A percentile compares a stretch with the other conserved stretches of the same genome.
These are phyloP conservation scores for Blastocystis hominis DNA, from an alignment of 352 stramenopile species.

Conservation along the genomic window DNA sequence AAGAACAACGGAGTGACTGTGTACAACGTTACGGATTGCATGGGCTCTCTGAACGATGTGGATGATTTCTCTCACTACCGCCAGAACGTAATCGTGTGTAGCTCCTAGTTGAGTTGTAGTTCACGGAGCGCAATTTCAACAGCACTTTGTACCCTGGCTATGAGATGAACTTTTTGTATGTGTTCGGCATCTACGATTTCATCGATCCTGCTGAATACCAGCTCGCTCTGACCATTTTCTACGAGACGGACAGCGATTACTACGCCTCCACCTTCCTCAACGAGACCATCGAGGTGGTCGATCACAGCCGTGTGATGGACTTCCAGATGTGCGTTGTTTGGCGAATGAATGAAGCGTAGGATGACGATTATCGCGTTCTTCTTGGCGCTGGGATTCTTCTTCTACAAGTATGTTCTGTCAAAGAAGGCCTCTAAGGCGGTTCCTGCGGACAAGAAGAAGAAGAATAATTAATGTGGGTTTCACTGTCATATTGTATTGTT, in stretches of 20 bases:
- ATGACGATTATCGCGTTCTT: slow-evolving; percentile 13
- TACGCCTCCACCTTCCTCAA: slow-evolving; percentile 54
- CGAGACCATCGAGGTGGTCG: slow-evolving; percentile 40
- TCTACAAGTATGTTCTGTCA: slow-evolving; percentile 22
- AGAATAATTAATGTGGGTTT: no score
- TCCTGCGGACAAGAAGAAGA: no score
- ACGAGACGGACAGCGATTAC: slow-evolving; percentile 53
- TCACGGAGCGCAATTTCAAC: slow-evolving; percentile 57
- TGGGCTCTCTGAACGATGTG: slow-evolving; percentile 56
- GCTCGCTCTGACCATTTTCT: slow-evolving; percentile 55
- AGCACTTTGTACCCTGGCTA: slow-evolving; percentile 52
- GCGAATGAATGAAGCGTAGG: neutral
- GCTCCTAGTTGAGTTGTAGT: neutral
- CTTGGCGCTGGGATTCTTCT: neutral
- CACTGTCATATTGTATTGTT: no score
- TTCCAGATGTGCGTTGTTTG: neutral
- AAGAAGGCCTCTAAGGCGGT: no score
- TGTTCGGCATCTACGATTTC: slow-evolving; percentile 55
- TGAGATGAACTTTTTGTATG: slow-evolving; percentile 57
- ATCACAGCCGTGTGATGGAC: slow-evolving; percentile 39
- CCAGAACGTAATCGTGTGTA: slow-evolving; percentile 28
- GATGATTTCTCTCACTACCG: slow-evolving; percentile 39
- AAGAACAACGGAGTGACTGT: slow-evolving; percentile 51
- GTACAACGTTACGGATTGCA: slow-evolving; percentile 57
- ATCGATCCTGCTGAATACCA: slow-evolving; percentile 55